Evolutionary conservation across 2,329 filamentous ascomycete genomes (phyloP), one percentile per base, ranked within the genome.

Genomic region (Trichoderma endophyticum): DNA sequence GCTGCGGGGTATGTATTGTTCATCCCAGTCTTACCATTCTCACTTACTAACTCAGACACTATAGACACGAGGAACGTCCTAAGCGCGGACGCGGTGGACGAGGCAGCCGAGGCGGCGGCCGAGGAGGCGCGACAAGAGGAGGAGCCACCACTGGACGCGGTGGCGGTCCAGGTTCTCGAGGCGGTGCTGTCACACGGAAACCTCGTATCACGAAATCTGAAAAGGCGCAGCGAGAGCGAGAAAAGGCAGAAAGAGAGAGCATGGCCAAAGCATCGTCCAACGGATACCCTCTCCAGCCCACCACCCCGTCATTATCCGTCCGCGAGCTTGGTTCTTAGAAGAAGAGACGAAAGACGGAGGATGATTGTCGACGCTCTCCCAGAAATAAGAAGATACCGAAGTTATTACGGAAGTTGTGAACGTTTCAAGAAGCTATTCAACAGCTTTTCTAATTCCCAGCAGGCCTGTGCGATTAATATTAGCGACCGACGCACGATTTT

Each of bases 201-300:
- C 93, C 94, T 66, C 91, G 95, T 56, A 91, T 94, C 75, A 96
- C 92, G 51, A 97, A 97, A 80, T 92, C 93, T 48, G 92, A 95
- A 79, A 93, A 93, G 77, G 91, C 92, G 73, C 89, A 91, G 78
- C 90, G 93, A 81, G 93, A 97, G 77, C 88, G 89, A 59, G 93
- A 97, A 80, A 96, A 96, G 83, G 86, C 90, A 7, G 92, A 94
- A 75, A 87, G 92, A 56, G 92, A 95, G 80, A 83, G 77, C 71
- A 74, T 84, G 75, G 83, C 80, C 36, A 81, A 82, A 70, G 84
- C 83, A 63, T 77, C 80, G 4, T 77, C 78, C 14, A 81, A 80
- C 62, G 78, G 79, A 65, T 82, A 82, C 70, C 78, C 78, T 15
- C 76, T 83, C 24, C 82, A 83, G 73, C 80, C 81, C 8, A 79